Conservation (phyloP, 108 stramenopile genomes). For the Pseudonitzschia multiseries region DNA sequence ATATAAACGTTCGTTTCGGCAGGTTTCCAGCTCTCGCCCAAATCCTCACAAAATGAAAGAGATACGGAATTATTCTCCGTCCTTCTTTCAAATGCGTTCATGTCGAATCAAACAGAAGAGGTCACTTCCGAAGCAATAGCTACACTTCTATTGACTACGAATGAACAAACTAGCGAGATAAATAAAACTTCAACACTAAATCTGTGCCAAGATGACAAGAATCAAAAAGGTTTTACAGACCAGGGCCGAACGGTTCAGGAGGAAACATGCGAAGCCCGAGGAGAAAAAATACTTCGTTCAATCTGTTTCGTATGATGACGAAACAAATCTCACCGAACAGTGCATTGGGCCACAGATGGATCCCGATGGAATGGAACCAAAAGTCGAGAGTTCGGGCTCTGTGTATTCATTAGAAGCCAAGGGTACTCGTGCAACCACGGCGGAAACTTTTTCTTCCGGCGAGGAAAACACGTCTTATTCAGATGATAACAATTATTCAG, state of each 20-base stretch:
- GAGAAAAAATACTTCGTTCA: background rate
- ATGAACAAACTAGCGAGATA: background rate
- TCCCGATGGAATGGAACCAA: conserved; percentile 6
- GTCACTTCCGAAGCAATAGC: too few relatives aligned
- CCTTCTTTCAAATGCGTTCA: background rate
- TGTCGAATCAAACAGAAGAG: background rate
- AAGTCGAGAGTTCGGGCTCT: background rate
- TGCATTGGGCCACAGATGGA: conserved; percentile 1
- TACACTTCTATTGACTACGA: too few relatives aligned
- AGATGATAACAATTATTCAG: background rate
- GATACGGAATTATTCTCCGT: background rate
- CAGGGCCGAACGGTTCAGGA: conserved; percentile 10
- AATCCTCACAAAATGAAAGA: background rate
- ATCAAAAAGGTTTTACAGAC: background rate
- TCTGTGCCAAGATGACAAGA: background rate
- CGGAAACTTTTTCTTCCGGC: conserved; percentile 33
- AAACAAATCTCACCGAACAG: background rate
- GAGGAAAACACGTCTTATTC: conserved; percentile 7
- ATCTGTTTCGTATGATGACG: background rate
- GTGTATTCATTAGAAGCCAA: conserved; percentile 18
- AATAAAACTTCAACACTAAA: too few relatives aligned
- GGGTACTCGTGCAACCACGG: conserved; percentile 26
- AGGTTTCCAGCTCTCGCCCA: background rate
- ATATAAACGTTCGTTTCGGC: background rate
- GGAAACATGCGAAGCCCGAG: background rate